Conservation (phyloP, 306 rosid genomes). For the Canavalia gladiata region DNA sequence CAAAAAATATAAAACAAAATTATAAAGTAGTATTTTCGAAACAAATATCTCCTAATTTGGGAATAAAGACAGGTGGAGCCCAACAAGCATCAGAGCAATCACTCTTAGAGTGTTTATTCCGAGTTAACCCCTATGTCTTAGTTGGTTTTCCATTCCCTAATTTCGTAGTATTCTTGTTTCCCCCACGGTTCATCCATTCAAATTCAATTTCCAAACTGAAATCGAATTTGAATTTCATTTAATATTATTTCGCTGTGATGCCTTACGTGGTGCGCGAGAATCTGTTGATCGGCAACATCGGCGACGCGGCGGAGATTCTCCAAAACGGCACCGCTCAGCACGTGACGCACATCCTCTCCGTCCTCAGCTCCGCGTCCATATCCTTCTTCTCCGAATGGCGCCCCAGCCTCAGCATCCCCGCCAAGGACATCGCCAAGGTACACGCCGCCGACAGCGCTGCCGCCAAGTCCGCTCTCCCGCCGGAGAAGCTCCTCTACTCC, state of each 20-base stretch:
- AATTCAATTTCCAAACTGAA: not conserved
- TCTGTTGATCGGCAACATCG: constrained; percentile 81
- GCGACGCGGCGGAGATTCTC: constrained; percentile 79
- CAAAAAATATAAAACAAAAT: no score
- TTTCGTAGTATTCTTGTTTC: not conserved
- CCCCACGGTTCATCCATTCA: not conserved
- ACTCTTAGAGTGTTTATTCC: not conserved
- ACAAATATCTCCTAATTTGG: not conserved
- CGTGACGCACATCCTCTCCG: constrained; percentile 78
- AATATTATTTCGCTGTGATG: constrained; percentile 51
- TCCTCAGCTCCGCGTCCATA: constrained; percentile 82
- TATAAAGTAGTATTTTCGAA: no score
- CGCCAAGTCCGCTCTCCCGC: constrained; percentile 58
- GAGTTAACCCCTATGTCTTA: not conserved
- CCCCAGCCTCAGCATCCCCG: constrained; percentile 59
- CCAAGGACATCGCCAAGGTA: constrained; percentile 68
- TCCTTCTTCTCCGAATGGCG: constrained; percentile 90
- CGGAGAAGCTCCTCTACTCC: constrained; percentile 70
- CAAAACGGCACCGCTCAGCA: constrained; percentile 58
- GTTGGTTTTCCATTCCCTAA: constrained; percentile 24
- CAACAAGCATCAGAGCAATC: not conserved
- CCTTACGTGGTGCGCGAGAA: constrained; percentile 84
- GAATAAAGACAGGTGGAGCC: not conserved
- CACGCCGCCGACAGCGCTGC: constrained; percentile 54
- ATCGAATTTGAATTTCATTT: not conserved